These are phyloP conservation scores for Eucalyptus caleyi DNA, from an alignment of 345 rosid genomes.

Conservation along the genomic window DNA sequence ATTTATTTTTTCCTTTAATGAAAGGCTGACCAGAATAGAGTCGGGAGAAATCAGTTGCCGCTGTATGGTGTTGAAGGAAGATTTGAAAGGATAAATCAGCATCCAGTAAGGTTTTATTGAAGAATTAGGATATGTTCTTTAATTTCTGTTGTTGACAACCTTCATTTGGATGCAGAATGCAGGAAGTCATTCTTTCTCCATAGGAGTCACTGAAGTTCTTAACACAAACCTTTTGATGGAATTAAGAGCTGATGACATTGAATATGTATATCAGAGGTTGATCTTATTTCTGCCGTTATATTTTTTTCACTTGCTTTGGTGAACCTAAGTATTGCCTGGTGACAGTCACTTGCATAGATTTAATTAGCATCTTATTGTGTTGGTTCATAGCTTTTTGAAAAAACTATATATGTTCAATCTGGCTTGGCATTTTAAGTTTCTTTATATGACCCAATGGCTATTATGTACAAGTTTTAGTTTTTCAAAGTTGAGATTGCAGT, in stretches of 20 bases:
- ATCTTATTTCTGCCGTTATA: neutral
- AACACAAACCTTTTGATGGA: constrained; percentile 80
- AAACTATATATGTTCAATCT: neutral
- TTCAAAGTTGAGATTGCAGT: neutral
- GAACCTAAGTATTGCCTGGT: neutral
- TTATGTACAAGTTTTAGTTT: neutral
- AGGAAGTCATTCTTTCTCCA: constrained; percentile 83
- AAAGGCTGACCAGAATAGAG: constrained; percentile 82
- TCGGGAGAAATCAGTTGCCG: constrained; percentile 53
- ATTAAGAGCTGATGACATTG: constrained; percentile 87
- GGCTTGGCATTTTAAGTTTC: neutral
- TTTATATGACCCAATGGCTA: neutral
- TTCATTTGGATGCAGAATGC: constrained; percentile 40
- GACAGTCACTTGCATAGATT: neutral
- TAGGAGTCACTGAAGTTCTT: constrained; percentile 83
- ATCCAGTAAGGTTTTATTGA: constrained; percentile 55
- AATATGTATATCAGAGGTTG: constrained; percentile 83
- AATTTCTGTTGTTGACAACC: neutral
- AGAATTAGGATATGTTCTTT: neutral
- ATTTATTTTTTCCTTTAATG: neutral
- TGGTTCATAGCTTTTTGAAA: neutral
- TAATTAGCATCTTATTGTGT: neutral
- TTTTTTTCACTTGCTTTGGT: neutral
- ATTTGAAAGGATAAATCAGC: constrained; percentile 85
- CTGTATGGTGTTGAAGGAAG: constrained; percentile 78